Base-by-base conservation (phyloP, 768 basidiomycete species). In the Rhodotorula babjevae region DNA sequence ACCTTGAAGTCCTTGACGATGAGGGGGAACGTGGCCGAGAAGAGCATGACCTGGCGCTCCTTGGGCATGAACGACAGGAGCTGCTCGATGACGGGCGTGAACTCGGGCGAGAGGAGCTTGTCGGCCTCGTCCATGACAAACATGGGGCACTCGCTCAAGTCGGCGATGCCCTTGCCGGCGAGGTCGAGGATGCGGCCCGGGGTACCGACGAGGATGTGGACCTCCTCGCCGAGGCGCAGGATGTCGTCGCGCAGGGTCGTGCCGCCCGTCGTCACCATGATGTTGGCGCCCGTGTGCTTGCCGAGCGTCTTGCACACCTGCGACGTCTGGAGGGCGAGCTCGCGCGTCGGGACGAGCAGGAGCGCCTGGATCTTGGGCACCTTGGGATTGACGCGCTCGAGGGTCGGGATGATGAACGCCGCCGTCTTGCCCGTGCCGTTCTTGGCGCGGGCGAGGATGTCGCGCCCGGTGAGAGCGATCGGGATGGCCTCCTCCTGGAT, bases 111-210 rank as follows among this genome's bases (percentile, higher is more conserved):
- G 65, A 98, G 88, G 62, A 98, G 87, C 81, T 98, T 99, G 82
- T 98, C 96, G 60, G 95, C 95, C 83, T 99, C 95, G 82, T 99
- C 95, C 95, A 99, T 99, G 77, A 98, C 93, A 79, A 97, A 99
- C 66, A 95, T 91, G 5, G 90, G 89, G 82, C 95, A 97, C 80
- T 92, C 89, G 83, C 87, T 90, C 75, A 99, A 85, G 83, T 98
- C 93, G 42, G 95, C 95, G 52, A 99, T 90, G 75, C 83, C 87
- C 83, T 97, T 97, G 77, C 93, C 90, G 11, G 91, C 90, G 64
- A 99, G 83, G 84, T 99, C 95, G 65, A 99, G 84, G 78, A 99
- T 93, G 79, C 95, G 87, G 40, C 95, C 95, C 25, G 95, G 95
- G 4, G 95, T 99, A 64, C 95, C 95, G 72, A 97, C 95, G 63